Evolutionary conservation across 306 rosid genomes (phyloP).

Genomic region (Astragalus glycyphyllos): DNA sequence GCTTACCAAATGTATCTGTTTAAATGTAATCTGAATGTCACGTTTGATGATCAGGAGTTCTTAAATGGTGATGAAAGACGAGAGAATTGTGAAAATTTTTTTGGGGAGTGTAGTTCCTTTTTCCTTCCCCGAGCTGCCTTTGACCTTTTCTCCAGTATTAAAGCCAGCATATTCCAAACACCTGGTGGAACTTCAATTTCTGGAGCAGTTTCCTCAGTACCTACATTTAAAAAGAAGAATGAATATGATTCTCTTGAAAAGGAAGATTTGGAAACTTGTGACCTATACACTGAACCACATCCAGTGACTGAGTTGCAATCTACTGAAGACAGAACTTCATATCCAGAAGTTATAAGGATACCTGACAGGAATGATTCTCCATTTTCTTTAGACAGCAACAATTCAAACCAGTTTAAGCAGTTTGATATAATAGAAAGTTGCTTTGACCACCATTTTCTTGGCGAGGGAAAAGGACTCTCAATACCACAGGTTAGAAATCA

Average conservation of each 20-base stretch:
- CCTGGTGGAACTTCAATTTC: constrained; percentile 54
- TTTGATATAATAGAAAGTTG: constrained; percentile 75
- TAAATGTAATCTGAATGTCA: constrained; percentile 34
- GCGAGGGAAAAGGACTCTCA: constrained; percentile 51
- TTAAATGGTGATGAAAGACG: constrained; percentile 41
- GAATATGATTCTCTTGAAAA: constrained; percentile 50
- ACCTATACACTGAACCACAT: constrained; percentile 50
- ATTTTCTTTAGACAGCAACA: constrained; percentile 45
- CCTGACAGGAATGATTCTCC: constrained; percentile 46
- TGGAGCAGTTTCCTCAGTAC: constrained; percentile 53
- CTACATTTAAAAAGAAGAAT: constrained; percentile 55
- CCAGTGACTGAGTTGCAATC: constrained; percentile 47
- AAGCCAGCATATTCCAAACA: constrained; percentile 63
- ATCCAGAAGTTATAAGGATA: constrained; percentile 48
- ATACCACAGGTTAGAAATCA: constrained; percentile 70
- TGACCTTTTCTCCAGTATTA: constrained; percentile 69
- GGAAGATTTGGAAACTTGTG: constrained; percentile 58
- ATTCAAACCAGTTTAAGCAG: constrained; percentile 60
- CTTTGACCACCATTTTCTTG: constrained; percentile 76
- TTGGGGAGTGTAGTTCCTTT: constrained; percentile 63
- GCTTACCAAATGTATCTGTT: constrained; percentile 36
- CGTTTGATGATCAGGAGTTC: constrained; percentile 55
- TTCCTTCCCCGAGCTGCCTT: constrained; percentile 78
- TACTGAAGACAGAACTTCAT: constrained; percentile 41
- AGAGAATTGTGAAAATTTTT: constrained; percentile 51